Percentiles rank a stretch among this genome's conserved stretches.
Conservation (phyloP, 164 flowering plant genomes). For the Litsea cubeba region DNA sequence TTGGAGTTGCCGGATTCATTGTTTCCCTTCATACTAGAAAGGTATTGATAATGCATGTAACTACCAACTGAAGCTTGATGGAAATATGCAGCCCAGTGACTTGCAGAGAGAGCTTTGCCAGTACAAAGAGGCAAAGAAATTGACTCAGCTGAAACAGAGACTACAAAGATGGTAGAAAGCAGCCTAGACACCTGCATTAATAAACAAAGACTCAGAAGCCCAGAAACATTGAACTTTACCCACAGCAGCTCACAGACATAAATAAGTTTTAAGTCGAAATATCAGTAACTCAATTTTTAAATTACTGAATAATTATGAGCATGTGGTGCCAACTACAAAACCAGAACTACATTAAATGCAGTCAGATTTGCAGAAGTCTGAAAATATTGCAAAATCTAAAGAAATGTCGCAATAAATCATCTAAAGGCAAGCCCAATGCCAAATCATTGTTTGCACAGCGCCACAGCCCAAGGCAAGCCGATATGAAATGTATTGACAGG, state of each 20-base stretch:
- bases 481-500: too few relatives aligned
- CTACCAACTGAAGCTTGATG: conserved; percentile 95
- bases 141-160: conserved; percentile 34
- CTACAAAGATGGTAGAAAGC: conserved; percentile 54
- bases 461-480: too few relatives aligned
- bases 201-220: not conserved
- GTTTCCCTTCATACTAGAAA: conserved; percentile 32
- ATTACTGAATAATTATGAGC: not conserved
- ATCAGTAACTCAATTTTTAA: not conserved
- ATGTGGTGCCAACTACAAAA: not conserved
- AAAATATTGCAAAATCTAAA: not conserved
- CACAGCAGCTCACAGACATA: not conserved
- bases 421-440: not conserved
- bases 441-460: too few relatives aligned
- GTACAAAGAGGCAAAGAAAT: conserved; percentile 32
- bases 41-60: conserved; percentile 47
- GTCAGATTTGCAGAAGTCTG: not conserved
- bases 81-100: conserved; percentile 84
- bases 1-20: conserved; percentile 11
- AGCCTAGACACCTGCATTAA: conserved; percentile 70
- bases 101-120: conserved; percentile 41
- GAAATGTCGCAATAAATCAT: not conserved
- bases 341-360: not conserved
- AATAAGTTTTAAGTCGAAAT: not conserved
- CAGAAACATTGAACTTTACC: not conserved